phyloP scores from a whole-genome alignment of 805 yeast genomes.

The Lipomyces oligophaga region DNA sequence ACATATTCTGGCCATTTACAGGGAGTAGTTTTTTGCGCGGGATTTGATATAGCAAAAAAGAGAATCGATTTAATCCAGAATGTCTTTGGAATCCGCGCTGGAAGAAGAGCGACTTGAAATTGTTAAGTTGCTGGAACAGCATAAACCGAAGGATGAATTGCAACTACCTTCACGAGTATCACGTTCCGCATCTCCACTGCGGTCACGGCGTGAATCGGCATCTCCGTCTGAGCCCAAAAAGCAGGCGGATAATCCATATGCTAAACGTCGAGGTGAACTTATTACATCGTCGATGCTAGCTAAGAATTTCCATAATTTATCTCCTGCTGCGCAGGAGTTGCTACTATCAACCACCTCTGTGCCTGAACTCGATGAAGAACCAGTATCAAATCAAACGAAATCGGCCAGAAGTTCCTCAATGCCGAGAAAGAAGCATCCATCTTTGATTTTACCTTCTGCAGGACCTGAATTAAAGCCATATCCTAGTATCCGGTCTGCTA shows the following conservation, averaged over 20 bases:
- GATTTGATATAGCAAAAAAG: too few relatives aligned
- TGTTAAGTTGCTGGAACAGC: slow-evolving; percentile 25
- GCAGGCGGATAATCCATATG: background rate
- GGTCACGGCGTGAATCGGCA: slow-evolving; percentile 5
- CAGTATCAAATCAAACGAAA: background rate
- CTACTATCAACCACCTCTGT: slow-evolving; percentile 20
- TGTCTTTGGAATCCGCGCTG: slow-evolving; percentile 32
- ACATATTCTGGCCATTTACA: too few relatives aligned
- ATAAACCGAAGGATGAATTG: slow-evolving; percentile 4
- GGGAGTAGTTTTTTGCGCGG: too few relatives aligned
- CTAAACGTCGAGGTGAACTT: slow-evolving; percentile 5
- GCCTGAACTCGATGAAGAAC: slow-evolving; percentile 10
- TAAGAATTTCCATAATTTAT: slow-evolving; percentile 22
- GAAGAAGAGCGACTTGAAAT: slow-evolving; percentile 33
- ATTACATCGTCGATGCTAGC: slow-evolving; percentile 22
- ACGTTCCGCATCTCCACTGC: slow-evolving; percentile 25
- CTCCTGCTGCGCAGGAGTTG: slow-evolving; percentile 27
- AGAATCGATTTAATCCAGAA: slow-evolving; percentile 5
- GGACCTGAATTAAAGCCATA: slow-evolving; percentile 21
- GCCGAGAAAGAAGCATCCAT: background rate
- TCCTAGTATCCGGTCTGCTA: slow-evolving; percentile 7
- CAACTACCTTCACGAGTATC: slow-evolving; percentile 13
- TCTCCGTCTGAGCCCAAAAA: slow-evolving; percentile 10
- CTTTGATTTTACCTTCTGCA: slow-evolving; percentile 23
- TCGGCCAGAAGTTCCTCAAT: slow-evolving; percentile 13